phyloP scores from a whole-genome alignment of 176 grass and related monocot species.

The Tillandsia fasciculata region DNA sequence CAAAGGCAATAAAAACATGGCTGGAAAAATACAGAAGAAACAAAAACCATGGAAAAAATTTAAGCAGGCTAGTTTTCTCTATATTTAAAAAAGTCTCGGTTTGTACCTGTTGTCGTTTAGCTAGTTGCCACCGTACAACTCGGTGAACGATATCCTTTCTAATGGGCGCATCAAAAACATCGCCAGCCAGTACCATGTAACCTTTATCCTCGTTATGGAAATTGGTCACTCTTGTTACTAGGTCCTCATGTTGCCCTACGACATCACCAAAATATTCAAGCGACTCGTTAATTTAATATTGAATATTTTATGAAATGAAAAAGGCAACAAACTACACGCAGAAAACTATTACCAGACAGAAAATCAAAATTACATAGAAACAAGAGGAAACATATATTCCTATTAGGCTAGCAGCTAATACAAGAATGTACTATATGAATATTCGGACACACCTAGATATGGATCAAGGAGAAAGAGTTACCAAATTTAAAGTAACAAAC shows the following conservation, averaged over 20 bases:
- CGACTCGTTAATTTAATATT: not conserved
- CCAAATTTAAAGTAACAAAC: too few relatives aligned
- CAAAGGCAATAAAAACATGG: not conserved
- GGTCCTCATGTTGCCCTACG: constrained; percentile 66
- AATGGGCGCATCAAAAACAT: constrained; percentile 87
- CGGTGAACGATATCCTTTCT: constrained; percentile 87
- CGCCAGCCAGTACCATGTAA: constrained; percentile 80
- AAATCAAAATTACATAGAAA: too few relatives aligned
- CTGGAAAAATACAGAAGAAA: not conserved
- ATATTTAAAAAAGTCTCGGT: not conserved
- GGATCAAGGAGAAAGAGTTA: too few relatives aligned
- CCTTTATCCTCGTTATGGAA: constrained; percentile 80
- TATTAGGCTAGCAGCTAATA: too few relatives aligned
- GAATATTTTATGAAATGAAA: not conserved
- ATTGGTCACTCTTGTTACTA: constrained; percentile 71
- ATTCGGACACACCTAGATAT: too few relatives aligned
- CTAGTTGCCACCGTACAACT: constrained; percentile 84
- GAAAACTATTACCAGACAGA: not conserved
- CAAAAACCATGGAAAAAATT: not conserved
- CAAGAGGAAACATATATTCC: too few relatives aligned
- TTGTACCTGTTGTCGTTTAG: constrained; percentile 76
- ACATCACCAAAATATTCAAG: not conserved
- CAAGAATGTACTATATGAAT: too few relatives aligned
- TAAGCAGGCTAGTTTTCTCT: not conserved
- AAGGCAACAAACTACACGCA: not conserved